Evolutionary conservation across 495 filamentous ascomycete genomes (phyloP).

Genomic region (Tuber brumale): DNA sequence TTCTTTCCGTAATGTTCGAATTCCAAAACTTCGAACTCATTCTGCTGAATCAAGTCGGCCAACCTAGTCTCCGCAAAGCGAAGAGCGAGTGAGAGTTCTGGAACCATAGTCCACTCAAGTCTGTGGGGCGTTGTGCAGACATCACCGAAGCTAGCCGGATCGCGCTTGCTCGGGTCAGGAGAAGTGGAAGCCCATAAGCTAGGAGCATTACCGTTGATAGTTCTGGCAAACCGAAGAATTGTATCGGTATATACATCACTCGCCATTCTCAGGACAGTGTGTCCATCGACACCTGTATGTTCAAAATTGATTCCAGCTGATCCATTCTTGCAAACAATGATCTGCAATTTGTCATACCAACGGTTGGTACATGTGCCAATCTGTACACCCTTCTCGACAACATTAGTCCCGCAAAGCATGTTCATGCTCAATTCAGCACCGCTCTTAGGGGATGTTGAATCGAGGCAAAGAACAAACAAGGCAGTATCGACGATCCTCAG

Average conservation of each 20-base stretch:
- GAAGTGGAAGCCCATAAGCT: conserved; percentile 84
- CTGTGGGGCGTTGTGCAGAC: conserved; percentile 92
- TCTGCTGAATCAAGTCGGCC: conserved; percentile 91
- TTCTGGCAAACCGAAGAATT: conserved; percentile 88
- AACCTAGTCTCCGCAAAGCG: conserved; percentile 93
- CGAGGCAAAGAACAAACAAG: conserved; percentile 83
- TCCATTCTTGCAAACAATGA: conserved; percentile 98
- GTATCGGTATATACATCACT: conserved; percentile 97
- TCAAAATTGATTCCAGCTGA: conserved; percentile 98
- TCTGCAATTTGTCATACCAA: conserved; percentile 99
- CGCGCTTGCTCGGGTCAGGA: conserved; percentile 88
- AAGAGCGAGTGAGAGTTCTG: conserved; percentile 82
- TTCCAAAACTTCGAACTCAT: conserved; percentile 89
- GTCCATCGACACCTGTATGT: conserved; percentile 95
- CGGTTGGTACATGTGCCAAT: conserved; percentile 96
- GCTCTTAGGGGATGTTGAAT: conserved; percentile 77
- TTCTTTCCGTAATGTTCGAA: conserved; percentile 89
- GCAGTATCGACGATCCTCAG: conserved; percentile 91
- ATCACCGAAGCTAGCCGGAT: conserved; percentile 88
- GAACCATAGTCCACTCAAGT: conserved; percentile 95
- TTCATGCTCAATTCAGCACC: conserved; percentile 83
- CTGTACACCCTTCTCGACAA: conserved; percentile 87
- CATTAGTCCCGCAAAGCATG: conserved; percentile 94
- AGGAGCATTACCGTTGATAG: conserved; percentile 92
- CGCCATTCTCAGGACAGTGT: conserved; percentile 92